Conservation (phyloP, 2,329 filamentous ascomycete genomes). For the Nemania serpens region DNA sequence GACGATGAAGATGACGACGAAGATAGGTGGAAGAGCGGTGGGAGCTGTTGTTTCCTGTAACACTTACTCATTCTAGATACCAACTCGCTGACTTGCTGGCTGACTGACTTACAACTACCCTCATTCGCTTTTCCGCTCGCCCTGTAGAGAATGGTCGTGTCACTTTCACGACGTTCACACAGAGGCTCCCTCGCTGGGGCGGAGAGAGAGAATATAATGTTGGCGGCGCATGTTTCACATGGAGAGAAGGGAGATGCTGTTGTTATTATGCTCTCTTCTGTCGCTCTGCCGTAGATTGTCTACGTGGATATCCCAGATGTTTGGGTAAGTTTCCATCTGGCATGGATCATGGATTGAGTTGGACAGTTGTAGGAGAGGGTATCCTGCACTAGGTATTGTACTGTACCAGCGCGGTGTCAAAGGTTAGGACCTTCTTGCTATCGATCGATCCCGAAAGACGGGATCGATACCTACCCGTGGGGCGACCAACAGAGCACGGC, state of each 20-base stretch:
- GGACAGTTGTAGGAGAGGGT: too few species aligned
- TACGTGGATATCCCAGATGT: not conserved
- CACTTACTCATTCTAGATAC: not conserved
- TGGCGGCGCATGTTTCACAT: slow-evolving; percentile 3
- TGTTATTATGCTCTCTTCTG: slow-evolving; percentile 10
- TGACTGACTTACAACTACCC: too few species aligned
- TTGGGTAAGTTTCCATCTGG: not conserved
- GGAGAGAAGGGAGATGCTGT: slow-evolving; percentile 7
- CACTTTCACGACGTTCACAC: too few species aligned
- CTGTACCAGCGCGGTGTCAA: not conserved
- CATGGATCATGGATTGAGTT: not conserved
- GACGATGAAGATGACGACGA: slow-evolving; percentile 9
- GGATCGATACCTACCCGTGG: slow-evolving; percentile 3
- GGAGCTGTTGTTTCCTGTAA: slow-evolving; percentile 4
- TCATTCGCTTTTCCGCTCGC: too few species aligned
- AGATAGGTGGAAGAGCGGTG: slow-evolving; percentile 20
- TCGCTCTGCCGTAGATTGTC: not conserved
- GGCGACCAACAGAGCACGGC: slow-evolving; percentile 12
- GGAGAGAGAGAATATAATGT: not conserved
- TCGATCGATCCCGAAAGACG: slow-evolving; percentile 10
- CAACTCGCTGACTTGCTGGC: too few species aligned
- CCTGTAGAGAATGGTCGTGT: too few species aligned
- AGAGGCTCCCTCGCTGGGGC: not conserved
- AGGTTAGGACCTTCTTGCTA: not conserved
- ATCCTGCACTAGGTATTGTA: too few species aligned